Evolutionary conservation across 2,329 filamentous ascomycete genomes (phyloP).

Genomic region (Colletotrichum liriopes): DNA sequence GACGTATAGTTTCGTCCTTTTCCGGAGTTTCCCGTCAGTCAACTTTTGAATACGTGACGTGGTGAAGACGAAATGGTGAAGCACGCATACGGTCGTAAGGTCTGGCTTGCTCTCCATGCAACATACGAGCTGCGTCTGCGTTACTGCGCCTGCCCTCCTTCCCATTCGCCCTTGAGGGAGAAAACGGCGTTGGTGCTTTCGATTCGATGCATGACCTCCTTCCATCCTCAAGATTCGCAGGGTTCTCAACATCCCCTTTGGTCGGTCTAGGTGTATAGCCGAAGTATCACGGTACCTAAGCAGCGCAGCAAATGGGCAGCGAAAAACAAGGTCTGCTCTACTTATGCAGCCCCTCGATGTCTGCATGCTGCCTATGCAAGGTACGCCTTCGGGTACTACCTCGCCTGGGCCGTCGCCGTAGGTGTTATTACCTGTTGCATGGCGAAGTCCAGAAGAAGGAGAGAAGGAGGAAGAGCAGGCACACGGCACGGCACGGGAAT

Average conservation of each 20-base stretch:
- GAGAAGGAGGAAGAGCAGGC: not conserved
- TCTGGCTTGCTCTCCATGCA: not conserved
- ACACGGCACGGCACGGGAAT: not conserved
- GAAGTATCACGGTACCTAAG: slow-evolving; percentile 1
- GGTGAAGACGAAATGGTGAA: not conserved
- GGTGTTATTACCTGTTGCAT: not conserved
- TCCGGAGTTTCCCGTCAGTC: not conserved
- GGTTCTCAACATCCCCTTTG: not conserved
- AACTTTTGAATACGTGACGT: not conserved
- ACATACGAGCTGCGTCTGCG: no score
- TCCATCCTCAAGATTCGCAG: slow-evolving; percentile 8
- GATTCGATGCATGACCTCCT: not conserved
- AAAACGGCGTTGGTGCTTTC: no score
- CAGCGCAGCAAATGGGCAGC: not conserved
- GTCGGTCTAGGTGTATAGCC: slow-evolving; percentile 7
- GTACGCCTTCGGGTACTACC: slow-evolving; percentile 8
- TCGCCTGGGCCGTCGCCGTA: slow-evolving; percentile 4
- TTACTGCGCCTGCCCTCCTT: no score
- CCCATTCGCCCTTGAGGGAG: no score
- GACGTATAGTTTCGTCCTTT: not conserved
- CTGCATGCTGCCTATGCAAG: slow-evolving; percentile 22
- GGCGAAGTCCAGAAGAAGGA: not conserved
- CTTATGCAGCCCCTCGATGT: slow-evolving; percentile 4
- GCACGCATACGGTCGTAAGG: not conserved
- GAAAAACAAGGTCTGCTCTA: not conserved